Evolutionary conservation across 2,329 filamentous ascomycete species (phyloP).

Genomic region (Fonsecaea pugnacius): DNA sequence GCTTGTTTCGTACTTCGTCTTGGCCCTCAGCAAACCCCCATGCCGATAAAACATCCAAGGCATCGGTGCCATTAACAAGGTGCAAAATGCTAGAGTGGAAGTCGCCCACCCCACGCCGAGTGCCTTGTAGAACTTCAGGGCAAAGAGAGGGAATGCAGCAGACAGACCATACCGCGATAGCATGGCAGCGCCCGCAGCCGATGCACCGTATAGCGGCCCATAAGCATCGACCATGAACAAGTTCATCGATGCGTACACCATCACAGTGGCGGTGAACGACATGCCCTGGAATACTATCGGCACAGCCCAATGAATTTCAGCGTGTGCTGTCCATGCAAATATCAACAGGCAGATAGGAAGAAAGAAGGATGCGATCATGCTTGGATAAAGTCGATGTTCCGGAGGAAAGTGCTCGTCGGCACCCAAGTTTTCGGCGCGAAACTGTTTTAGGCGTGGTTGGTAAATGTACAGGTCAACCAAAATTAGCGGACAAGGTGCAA

Average conservation of each 20-base stretch:
- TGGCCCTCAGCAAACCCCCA: constrained; percentile 42
- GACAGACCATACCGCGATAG: constrained; percentile 40
- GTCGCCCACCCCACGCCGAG: constrained; percentile 51
- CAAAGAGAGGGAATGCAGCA: constrained; percentile 48
- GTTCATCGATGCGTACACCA: constrained; percentile 45
- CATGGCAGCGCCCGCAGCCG: constrained; percentile 41
- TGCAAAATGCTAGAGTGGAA: constrained; percentile 45
- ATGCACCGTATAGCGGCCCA: constrained; percentile 47
- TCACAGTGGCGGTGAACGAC: constrained; percentile 38
- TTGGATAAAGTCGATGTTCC: constrained; percentile 38
- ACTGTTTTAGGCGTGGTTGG: constrained; percentile 53
- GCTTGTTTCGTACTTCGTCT: constrained; percentile 38
- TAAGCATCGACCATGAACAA: constrained; percentile 50
- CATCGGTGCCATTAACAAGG: constrained; percentile 45
- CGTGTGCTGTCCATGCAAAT: constrained; percentile 67
- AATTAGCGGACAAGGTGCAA: constrained; percentile 32
- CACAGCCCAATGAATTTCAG: constrained; percentile 41
- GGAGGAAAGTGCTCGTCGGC: constrained; percentile 30
- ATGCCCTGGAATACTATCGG: constrained; percentile 40
- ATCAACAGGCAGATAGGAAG: constrained; percentile 65
- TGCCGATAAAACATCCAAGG: constrained; percentile 45
- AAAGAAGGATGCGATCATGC: constrained; percentile 38
- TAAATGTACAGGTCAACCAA: constrained; percentile 33
- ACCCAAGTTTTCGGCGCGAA: constrained; percentile 14
- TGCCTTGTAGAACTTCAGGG: constrained; percentile 46